These are phyloP conservation scores for Lepidium didymum DNA, from an alignment of 345 rosid species.

Conservation along the genomic window DNA sequence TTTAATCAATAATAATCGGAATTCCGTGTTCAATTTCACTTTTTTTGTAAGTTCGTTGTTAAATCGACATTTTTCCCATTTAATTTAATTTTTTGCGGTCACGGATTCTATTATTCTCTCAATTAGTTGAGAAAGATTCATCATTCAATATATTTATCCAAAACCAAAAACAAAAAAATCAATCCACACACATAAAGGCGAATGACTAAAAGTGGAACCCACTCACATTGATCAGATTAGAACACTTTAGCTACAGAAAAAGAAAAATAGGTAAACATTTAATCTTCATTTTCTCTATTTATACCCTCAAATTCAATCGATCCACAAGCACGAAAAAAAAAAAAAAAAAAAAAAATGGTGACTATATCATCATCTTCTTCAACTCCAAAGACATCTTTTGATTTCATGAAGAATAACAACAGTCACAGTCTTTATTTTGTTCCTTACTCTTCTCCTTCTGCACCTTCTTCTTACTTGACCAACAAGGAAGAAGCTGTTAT, in stretches of 20 bases:
- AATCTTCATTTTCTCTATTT: slow-evolving; percentile 10
- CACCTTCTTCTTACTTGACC: slow-evolving; percentile 44
- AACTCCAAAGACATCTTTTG: slow-evolving; percentile 30
- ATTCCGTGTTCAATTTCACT: too few species aligned
- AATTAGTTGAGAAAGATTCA: slow-evolving; percentile 3
- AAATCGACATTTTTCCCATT: too few species aligned
- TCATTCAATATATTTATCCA: background rate
- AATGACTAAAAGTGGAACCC: slow-evolving; percentile 21
- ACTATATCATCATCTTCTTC: slow-evolving; percentile 22
- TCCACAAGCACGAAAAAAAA: background rate
- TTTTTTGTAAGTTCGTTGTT: too few species aligned
- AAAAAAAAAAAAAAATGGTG: background rate
- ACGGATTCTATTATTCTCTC: slow-evolving; percentile 1
- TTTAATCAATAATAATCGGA: too few species aligned
- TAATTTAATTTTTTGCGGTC: too few species aligned
- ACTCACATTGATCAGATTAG: slow-evolving; percentile 8
- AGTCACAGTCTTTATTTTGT: background rate
- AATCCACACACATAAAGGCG: slow-evolving; percentile 10
- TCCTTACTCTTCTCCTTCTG: slow-evolving; percentile 23
- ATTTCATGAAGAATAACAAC: slow-evolving; percentile 16
- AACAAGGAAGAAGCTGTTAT: slow-evolving; percentile 35
- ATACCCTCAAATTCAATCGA: slow-evolving; percentile 6
- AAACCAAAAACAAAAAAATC: background rate
- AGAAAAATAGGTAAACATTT: slow-evolving; percentile 10
- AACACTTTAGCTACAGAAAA: slow-evolving; percentile 12